These are phyloP conservation scores for Solanum phureja DNA, from an alignment of 257 asterid genomes.

Conservation along the genomic window DNA sequence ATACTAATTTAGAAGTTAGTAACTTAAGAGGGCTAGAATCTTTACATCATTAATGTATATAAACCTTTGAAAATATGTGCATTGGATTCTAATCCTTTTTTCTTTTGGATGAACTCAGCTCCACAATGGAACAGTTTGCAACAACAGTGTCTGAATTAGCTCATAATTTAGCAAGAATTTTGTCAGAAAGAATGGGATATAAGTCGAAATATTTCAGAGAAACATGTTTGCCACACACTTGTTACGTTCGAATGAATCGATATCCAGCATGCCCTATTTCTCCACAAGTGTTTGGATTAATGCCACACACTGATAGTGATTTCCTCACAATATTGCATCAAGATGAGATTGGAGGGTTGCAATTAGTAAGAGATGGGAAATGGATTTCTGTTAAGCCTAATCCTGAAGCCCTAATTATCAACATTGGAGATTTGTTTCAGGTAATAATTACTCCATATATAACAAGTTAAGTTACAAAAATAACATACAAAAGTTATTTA, in stretches of 20 bases:
- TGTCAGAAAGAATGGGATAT: slow-evolving; percentile 47
- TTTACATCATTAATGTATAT: not conserved
- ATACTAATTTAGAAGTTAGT: not conserved
- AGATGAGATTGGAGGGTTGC: slow-evolving; percentile 77
- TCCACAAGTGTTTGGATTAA: slow-evolving; percentile 44
- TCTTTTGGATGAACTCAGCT: slow-evolving; percentile 19
- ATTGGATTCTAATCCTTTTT: not conserved
- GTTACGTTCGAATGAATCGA: slow-evolving; percentile 74
- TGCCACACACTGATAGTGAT: slow-evolving; percentile 83
- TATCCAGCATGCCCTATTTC: slow-evolving; percentile 56
- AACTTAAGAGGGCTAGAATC: not conserved
- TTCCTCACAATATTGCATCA: slow-evolving; percentile 77
- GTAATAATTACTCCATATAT: slow-evolving; percentile 26
- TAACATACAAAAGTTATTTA: not conserved
- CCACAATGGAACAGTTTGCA: slow-evolving; percentile 56
- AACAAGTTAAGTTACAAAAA: not conserved
- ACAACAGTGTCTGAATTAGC: slow-evolving; percentile 41
- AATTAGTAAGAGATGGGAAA: slow-evolving; percentile 52
- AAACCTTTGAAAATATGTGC: too few species aligned
- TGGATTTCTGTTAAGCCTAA: slow-evolving; percentile 85
- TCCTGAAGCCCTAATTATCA: slow-evolving; percentile 60
- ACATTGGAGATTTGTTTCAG: slow-evolving; percentile 85
- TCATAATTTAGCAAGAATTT: slow-evolving; percentile 41
- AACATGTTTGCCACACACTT: slow-evolving; percentile 41
- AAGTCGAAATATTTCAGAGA: slow-evolving; percentile 40